Percentiles rank a stretch among this genome's conserved stretches.
Conservation (phyloP, 345 rosid genomes). For the Salix exigua region DNA sequence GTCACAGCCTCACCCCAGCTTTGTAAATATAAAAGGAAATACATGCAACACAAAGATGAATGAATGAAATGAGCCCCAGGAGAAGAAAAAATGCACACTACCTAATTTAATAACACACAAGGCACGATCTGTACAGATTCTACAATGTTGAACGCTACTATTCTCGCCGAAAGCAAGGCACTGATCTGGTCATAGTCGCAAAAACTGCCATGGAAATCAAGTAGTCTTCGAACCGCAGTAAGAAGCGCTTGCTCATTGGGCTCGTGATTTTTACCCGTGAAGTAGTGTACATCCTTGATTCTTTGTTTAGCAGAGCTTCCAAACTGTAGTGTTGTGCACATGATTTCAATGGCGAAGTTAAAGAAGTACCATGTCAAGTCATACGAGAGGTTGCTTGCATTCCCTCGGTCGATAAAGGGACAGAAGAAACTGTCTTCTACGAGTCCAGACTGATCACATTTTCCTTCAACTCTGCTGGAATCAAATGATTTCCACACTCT, state of each 20-base stretch:
- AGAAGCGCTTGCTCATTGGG: conserved; percentile 4
- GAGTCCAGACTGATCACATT: conserved; percentile 22
- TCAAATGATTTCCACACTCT: conserved; percentile 16
- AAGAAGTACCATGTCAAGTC: neutral
- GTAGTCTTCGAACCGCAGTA: neutral
- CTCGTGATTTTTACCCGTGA: neutral
- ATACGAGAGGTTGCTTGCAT: neutral
- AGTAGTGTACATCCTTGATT: neutral
- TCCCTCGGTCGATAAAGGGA: neutral
- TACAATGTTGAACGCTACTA: neutral
- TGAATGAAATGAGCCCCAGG: conserved; percentile 2
- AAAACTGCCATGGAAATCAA: neutral
- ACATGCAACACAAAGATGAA: neutral
- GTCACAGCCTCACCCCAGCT: neutral
- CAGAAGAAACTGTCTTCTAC: conserved; percentile 1
- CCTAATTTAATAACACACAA: neutral
- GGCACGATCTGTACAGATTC: conserved; percentile 7
- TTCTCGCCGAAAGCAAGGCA: neutral
- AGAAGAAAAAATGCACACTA: neutral
- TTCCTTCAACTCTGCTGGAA: conserved; percentile 31
- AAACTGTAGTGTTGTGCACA: conserved; percentile 5
- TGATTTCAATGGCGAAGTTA: conserved; percentile 9
- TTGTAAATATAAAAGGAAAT: neutral
- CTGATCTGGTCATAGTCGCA: neutral
- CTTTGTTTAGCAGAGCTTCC: neutral